phyloP scores from a whole-genome alignment of 805 yeast genomes.

The Nakazawaea laoshanensis region DNA sequence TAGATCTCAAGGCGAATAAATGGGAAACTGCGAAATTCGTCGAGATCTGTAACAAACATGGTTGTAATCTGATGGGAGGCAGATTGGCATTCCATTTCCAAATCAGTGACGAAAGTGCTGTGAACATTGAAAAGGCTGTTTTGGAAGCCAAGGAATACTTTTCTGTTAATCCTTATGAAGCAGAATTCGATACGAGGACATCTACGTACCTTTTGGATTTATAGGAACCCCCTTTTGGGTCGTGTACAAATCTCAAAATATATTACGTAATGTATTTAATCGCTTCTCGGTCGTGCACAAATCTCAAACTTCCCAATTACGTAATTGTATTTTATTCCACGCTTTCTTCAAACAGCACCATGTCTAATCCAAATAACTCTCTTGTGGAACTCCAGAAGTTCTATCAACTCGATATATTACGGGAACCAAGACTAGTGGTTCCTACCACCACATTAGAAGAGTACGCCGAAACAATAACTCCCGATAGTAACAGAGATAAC shows the following conservation, averaged over 20 bases:
- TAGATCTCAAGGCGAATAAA: conserved; percentile 44
- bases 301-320: too few species aligned
- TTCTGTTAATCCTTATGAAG: conserved; percentile 38
- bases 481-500: conserved; percentile 5
- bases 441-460: conserved; percentile 7
- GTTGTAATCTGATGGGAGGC: conserved; percentile 58
- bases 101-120: conserved; percentile 43
- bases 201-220: conserved; percentile 3
- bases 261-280: too few species aligned
- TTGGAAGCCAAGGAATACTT: conserved; percentile 49
- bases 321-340: too few species aligned
- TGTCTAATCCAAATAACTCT: conserved; percentile 3
- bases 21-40: conserved; percentile 48
- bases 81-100: conserved; percentile 80
- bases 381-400: conserved; percentile 3
- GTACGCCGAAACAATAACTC: conserved; percentile 7
- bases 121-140: conserved; percentile 46
- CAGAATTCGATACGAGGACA: conserved; percentile 10
- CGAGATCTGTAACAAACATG: conserved; percentile 45
- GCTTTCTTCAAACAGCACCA: too few species aligned
- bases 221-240: too few species aligned
- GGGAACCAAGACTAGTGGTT: conserved; percentile 4
- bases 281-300: neutral
- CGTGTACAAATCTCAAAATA: too few species aligned
- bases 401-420: conserved; percentile 1